Conservation (phyloP, 2,329 filamentous ascomycete genomes). For the Byssothecium circinans region DNA sequence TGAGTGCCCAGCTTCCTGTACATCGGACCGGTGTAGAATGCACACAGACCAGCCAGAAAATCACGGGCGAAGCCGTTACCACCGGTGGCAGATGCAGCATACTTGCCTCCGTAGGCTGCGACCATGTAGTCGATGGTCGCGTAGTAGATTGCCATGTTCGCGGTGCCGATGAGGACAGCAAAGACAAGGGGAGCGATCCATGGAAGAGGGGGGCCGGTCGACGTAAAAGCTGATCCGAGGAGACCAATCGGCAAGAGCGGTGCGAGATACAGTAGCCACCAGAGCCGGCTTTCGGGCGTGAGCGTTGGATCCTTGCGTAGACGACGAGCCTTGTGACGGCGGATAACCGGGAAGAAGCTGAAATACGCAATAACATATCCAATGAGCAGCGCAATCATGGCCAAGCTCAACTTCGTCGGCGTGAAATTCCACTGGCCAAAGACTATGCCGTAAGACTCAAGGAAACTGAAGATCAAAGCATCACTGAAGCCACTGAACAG, state of each 20-base stretch:
- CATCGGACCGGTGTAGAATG: conserved; percentile 53
- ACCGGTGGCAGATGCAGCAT: conserved; percentile 73
- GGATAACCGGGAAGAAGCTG: conserved; percentile 57
- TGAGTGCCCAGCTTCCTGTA: conserved; percentile 30
- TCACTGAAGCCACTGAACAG: conserved; percentile 73
- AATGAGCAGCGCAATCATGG: conserved; percentile 61
- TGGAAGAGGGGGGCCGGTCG: conserved; percentile 62
- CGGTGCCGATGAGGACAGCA: conserved; percentile 61
- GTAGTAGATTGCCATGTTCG: conserved; percentile 72
- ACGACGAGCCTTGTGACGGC: conserved; percentile 50
- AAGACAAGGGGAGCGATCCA: conserved; percentile 61
- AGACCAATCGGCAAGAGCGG: conserved; percentile 66
- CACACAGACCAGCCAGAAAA: conserved; percentile 71
- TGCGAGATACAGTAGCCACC: conserved; percentile 64
- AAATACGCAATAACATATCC: conserved; percentile 66
- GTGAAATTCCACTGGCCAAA: conserved; percentile 68
- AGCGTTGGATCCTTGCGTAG: conserved; percentile 48
- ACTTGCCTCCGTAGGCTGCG: conserved; percentile 67
- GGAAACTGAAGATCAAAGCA: conserved; percentile 75
- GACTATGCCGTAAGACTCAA: conserved; percentile 69
- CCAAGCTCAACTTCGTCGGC: conserved; percentile 58
- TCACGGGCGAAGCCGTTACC: conserved; percentile 76
- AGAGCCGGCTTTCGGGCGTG: conserved; percentile 66
- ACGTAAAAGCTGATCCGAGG: conserved; percentile 65
- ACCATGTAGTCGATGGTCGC: conserved; percentile 80